Conservation (phyloP, 2,329 filamentous ascomycete genomes). For the Albifimbria verrucaria region DNA sequence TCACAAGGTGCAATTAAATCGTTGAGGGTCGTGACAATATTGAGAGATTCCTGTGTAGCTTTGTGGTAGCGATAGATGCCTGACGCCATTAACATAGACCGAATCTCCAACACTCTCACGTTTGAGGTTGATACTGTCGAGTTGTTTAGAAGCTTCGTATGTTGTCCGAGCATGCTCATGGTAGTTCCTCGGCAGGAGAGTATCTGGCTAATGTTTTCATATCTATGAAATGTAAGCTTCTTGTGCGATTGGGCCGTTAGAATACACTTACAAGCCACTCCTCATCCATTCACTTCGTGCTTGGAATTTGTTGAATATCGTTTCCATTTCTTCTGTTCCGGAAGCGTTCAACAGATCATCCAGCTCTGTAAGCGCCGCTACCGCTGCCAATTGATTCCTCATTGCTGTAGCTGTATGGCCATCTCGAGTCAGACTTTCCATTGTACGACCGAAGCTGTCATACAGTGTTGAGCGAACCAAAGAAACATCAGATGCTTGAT, state of each 20-base stretch:
- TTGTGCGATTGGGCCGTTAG: background rate
- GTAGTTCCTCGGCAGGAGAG: slow-evolving; percentile 80
- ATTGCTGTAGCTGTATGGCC: slow-evolving; percentile 49
- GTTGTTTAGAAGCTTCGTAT: slow-evolving; percentile 57
- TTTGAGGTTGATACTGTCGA: slow-evolving; percentile 60
- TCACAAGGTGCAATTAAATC: slow-evolving; percentile 70
- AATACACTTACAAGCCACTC: slow-evolving; percentile 64
- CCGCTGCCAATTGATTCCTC: slow-evolving; percentile 53
- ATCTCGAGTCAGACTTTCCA: slow-evolving; percentile 51
- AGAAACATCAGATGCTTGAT: slow-evolving; percentile 57
- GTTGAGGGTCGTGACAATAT: slow-evolving; percentile 78
- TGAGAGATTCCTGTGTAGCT: slow-evolving; percentile 81
- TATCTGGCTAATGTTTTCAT: slow-evolving; percentile 75
- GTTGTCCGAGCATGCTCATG: slow-evolving; percentile 74
- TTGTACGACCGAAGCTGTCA: slow-evolving; percentile 57
- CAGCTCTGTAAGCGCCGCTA: slow-evolving; percentile 77
- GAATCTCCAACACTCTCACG: slow-evolving; percentile 69
- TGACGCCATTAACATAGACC: slow-evolving; percentile 73
- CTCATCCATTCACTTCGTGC: slow-evolving; percentile 74
- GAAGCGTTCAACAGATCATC: slow-evolving; percentile 69
- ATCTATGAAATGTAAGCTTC: slow-evolving; percentile 41
- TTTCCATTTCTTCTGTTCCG: slow-evolving; percentile 57
- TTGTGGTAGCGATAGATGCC: slow-evolving; percentile 75
- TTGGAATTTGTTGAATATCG: slow-evolving; percentile 61
- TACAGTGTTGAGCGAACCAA: slow-evolving; percentile 58